These are phyloP conservation scores for Malania oleifera DNA, from an alignment of 164 flowering plant genomes.

Conservation along the genomic window DNA sequence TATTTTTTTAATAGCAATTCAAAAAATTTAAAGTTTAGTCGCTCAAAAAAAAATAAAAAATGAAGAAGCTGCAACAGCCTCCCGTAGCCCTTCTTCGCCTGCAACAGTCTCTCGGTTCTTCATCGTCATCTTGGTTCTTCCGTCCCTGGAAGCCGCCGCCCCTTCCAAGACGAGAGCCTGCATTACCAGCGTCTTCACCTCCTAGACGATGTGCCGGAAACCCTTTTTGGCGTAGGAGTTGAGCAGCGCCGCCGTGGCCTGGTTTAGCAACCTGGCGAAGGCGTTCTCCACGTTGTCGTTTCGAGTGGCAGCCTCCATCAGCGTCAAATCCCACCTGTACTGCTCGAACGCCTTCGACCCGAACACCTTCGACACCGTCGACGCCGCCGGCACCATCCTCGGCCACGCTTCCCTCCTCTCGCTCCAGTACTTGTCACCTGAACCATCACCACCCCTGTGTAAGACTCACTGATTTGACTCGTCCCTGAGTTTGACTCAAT, in stretches of 20 bases:
- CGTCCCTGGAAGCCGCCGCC: too few relatives aligned
- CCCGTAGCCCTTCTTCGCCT: too few relatives aligned
- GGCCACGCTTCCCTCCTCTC: conserved; percentile 79
- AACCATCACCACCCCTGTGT: not conserved
- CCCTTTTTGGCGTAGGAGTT: conserved; percentile 65
- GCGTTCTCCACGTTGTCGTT: conserved; percentile 41
- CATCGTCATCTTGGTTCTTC: too few relatives aligned
- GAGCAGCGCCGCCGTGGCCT: conserved; percentile 68
- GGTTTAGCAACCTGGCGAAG: conserved; percentile 48
- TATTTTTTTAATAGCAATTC: too few relatives aligned
- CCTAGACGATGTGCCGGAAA: conserved; percentile 66
- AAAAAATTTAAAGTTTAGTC: too few relatives aligned
- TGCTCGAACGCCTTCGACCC: conserved; percentile 73
- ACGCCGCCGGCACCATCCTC: conserved; percentile 62
- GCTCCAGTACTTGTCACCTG: conserved; percentile 66
- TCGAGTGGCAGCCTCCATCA: conserved; percentile 56
- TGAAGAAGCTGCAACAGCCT: too few relatives aligned
- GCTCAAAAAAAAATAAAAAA: too few relatives aligned
- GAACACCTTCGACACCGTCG: conserved; percentile 65
- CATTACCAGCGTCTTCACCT: conserved; percentile 71
- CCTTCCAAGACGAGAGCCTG: conserved; percentile 57
- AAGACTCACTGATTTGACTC: too few relatives aligned
- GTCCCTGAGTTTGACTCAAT: too few relatives aligned
- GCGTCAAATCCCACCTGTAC: conserved; percentile 55
- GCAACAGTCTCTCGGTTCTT: too few relatives aligned